A percentile compares a stretch with the other conserved stretches of the same genome.
Evolutionary conservation across 179 eudicot species (phyloP).

Genomic region (Amaranthus tricolor): DNA sequence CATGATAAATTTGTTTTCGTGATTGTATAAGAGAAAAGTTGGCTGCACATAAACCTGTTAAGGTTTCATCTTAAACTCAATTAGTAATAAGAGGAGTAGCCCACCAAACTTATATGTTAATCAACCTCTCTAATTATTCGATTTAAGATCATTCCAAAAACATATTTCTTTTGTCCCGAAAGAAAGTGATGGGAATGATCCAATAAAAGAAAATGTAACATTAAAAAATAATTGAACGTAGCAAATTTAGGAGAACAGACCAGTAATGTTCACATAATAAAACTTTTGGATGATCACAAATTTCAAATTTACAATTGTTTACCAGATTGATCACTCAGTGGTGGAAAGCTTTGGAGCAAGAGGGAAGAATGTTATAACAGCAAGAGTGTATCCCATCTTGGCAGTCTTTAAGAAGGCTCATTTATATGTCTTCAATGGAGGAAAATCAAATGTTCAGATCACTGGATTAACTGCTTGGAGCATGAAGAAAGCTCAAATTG

Average conservation of each 20-base stretch:
- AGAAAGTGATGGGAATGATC: too few relatives aligned
- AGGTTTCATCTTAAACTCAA: too few relatives aligned
- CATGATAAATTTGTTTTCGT: not conserved
- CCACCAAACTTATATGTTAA: too few relatives aligned
- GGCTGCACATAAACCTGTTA: not conserved
- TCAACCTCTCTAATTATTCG: too few relatives aligned
- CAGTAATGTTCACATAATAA: too few relatives aligned
- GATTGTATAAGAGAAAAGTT: not conserved
- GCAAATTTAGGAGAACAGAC: too few relatives aligned
- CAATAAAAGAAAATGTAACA: too few relatives aligned
- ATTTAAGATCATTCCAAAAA: too few relatives aligned
- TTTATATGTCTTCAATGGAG: constrained; percentile 54
- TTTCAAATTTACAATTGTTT: not conserved
- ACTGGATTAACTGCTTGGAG: constrained; percentile 51
- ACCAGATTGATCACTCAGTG: constrained; percentile 35
- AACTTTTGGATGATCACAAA: not conserved
- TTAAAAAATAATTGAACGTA: too few relatives aligned
- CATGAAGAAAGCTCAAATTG: constrained; percentile 48
- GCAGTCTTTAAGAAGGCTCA: constrained; percentile 44
- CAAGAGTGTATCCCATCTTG: constrained; percentile 57
- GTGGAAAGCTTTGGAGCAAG: constrained; percentile 66
- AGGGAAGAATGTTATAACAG: constrained; percentile 52
- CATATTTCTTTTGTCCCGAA: too few relatives aligned
- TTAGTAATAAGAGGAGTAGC: too few relatives aligned
- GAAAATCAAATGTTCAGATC: constrained; percentile 38